Evolutionary conservation across 345 rosid genomes (phyloP).

Genomic region (Barbarea vulgaris): DNA sequence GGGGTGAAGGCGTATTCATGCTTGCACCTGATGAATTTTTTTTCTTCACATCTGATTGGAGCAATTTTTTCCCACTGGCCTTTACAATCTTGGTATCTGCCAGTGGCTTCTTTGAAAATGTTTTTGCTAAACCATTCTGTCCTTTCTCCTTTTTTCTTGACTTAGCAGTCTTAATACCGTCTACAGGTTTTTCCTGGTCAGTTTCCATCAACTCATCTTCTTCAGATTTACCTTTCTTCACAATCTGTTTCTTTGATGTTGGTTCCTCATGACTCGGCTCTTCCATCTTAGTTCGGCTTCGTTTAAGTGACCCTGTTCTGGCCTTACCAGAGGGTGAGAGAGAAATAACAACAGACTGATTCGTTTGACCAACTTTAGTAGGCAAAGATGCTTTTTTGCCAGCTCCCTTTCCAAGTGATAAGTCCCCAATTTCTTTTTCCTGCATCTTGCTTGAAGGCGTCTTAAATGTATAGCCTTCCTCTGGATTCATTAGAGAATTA

Average conservation of each 20-base stretch:
- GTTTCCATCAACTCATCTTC: conserved; percentile 36
- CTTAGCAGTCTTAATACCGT: conserved; percentile 35
- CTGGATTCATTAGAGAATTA: conserved; percentile 66
- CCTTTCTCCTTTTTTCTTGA: conserved; percentile 33
- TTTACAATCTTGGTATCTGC: conserved; percentile 32
- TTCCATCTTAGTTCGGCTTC: conserved; percentile 44
- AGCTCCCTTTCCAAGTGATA: conserved; percentile 37
- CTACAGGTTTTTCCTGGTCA: conserved; percentile 32
- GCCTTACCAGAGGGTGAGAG: conserved; percentile 22
- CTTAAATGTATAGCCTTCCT: conserved; percentile 54
- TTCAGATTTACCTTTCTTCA: conserved; percentile 34
- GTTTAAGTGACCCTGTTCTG: conserved; percentile 37
- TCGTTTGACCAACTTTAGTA: conserved; percentile 38
- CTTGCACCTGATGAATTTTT: conserved; percentile 28
- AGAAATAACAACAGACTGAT: conserved; percentile 37
- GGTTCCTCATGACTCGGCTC: conserved; percentile 35
- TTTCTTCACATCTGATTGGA: conserved; percentile 27
- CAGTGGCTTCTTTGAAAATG: conserved; percentile 31
- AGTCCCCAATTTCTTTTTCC: conserved; percentile 36
- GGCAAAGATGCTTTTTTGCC: conserved; percentile 42
- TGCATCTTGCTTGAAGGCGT: conserved; percentile 37
- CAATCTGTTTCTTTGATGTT: conserved; percentile 21
- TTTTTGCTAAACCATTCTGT: conserved; percentile 32
- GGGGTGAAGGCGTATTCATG: conserved; percentile 26
- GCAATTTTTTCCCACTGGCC: conserved; percentile 15